phyloP scores from a whole-genome alignment of 2,329 filamentous ascomycete genomes.

The Beauveria sp. region DNA sequence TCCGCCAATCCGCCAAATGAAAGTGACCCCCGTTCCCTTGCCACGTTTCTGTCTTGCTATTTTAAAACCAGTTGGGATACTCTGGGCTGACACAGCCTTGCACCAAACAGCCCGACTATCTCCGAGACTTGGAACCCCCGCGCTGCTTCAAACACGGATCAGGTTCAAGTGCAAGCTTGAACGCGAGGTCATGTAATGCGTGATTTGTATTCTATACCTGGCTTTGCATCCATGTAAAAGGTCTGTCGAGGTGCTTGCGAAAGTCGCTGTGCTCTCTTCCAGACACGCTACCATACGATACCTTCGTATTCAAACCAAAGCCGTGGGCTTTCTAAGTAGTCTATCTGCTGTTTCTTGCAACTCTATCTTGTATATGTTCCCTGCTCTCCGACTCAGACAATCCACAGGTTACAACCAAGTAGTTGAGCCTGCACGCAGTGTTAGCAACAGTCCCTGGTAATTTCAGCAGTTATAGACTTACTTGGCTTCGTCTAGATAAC shows the following conservation, averaged over 20 bases:
- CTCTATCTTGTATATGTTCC: slow-evolving; percentile 36
- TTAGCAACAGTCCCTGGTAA: not conserved
- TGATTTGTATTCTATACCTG: not conserved
- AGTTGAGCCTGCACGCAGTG: slow-evolving; percentile 34
- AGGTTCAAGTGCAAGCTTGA: not conserved
- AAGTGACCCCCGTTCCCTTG: not conserved
- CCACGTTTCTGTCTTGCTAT: not conserved
- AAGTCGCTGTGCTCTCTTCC: not conserved
- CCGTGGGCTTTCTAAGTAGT: not conserved
- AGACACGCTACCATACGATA: not conserved
- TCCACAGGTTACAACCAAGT: slow-evolving; percentile 44
- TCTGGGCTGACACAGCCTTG: not conserved
- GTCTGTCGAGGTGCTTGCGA: not conserved
- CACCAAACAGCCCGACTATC: not conserved
- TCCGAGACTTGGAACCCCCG: not conserved
- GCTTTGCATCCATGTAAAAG: not conserved
- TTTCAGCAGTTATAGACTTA: slow-evolving; percentile 36
- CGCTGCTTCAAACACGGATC: not conserved
- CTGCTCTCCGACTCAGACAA: slow-evolving; percentile 47
- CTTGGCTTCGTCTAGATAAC: slow-evolving; percentile 67
- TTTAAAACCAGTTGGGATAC: not conserved
- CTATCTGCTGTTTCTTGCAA: slow-evolving; percentile 16
- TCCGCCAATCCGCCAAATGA: no score
- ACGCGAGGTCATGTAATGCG: not conserved
- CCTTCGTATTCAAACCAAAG: not conserved